These are phyloP conservation scores for Polyporus arcularius DNA, from an alignment of 768 basidiomycete species.

Conservation along the genomic window DNA sequence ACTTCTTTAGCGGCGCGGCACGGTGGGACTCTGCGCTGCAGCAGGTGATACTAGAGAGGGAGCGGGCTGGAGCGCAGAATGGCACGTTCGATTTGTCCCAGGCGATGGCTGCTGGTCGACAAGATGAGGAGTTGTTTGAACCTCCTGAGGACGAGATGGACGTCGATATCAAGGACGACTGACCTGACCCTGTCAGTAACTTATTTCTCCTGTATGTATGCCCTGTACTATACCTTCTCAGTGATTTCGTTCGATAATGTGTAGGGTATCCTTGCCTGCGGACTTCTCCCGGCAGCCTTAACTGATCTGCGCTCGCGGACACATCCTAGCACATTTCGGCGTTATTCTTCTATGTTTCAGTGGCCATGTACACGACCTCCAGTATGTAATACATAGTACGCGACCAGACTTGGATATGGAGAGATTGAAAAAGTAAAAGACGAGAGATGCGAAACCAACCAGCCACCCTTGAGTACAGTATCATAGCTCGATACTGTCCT, in stretches of 20 bases:
- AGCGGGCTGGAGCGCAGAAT: conserved; percentile 8
- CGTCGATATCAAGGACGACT: conserved; percentile 12
- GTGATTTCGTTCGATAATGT: not conserved
- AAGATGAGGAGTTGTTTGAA: conserved; percentile 19
- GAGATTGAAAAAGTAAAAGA: conserved; percentile 10
- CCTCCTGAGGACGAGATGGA: conserved; percentile 15
- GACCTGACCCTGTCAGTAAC: conserved; percentile 1
- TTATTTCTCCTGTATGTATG: conserved; percentile 4
- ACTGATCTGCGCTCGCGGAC: not conserved
- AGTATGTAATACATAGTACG: conserved; percentile 41
- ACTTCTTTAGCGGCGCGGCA: conserved; percentile 57
- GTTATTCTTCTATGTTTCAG: conserved; percentile 25
- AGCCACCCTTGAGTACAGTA: conserved; percentile 23
- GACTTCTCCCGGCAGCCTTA: not conserved
- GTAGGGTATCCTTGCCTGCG: not conserved
- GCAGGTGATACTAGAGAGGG: conserved; percentile 17
- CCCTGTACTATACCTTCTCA: not conserved
- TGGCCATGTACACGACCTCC: conserved; percentile 40
- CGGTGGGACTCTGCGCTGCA: conserved; percentile 35
- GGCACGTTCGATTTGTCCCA: conserved; percentile 9
- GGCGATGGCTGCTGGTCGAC: conserved; percentile 20
- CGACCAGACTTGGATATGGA: conserved; percentile 8
- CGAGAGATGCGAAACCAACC: conserved; percentile 20
- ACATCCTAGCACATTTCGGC: not conserved
- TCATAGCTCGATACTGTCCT: conserved; percentile 18